Percentiles rank a stretch among this genome's conserved stretches.
Conservation (phyloP, 148 eudicot genomes). For the Rhododendron vialii region DNA sequence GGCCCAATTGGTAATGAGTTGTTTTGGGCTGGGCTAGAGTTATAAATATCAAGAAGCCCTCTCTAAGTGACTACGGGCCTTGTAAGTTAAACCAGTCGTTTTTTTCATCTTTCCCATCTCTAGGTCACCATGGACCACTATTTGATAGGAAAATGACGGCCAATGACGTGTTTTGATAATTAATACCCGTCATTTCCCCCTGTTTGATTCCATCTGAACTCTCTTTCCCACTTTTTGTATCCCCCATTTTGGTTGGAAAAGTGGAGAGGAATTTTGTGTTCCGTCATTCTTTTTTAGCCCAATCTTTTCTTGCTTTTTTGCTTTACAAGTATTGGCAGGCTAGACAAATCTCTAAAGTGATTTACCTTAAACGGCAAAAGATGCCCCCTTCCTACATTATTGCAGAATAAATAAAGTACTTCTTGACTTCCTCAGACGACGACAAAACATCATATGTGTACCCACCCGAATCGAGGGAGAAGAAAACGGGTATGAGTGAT, state of each 20-base stretch:
- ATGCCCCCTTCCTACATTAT: not conserved
- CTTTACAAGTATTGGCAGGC: not conserved
- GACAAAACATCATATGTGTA: not conserved
- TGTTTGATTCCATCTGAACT: not conserved
- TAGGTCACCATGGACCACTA: not conserved
- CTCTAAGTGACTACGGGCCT: not conserved
- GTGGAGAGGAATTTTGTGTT: not conserved
- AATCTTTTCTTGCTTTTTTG: not conserved
- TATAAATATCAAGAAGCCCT: not conserved
- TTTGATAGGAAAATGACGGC: too few relatives aligned
- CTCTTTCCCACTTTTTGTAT: not conserved
- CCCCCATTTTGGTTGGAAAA: not conserved
- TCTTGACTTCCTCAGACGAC: not conserved
- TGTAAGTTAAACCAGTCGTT: not conserved
- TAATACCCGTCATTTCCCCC: too few relatives aligned
- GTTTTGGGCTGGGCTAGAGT: not conserved
- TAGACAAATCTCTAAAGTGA: not conserved
- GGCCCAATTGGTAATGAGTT: not conserved
- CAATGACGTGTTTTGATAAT: too few relatives aligned
- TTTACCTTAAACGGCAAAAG: not conserved
- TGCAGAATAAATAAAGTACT: not conserved
- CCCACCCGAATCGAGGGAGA: too few relatives aligned
- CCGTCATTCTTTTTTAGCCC: not conserved
- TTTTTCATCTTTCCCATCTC: not conserved
- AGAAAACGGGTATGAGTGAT: not conserved